Evolutionary conservation across 208 protist species (phyloP), one percentile per base, ranked within the genome.

Genomic region (Paratrypanosoma confusum): DNA sequence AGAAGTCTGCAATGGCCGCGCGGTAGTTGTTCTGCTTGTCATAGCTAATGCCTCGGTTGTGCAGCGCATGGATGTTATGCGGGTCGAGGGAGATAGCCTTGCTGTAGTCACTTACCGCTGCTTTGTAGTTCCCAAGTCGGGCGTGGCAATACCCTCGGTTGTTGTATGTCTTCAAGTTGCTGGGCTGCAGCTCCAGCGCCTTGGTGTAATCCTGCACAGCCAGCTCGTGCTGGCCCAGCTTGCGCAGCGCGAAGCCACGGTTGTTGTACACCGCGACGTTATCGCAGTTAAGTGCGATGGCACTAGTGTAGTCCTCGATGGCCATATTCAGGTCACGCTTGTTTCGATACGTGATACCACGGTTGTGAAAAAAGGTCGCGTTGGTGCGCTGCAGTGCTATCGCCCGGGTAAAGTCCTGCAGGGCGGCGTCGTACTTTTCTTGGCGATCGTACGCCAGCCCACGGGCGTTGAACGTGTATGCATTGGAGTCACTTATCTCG

Each of bases 31-130:
- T 50, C 51, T 89, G 70, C 41, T 95, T 91, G 38, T 87, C 75
- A 42, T 73, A 86, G 40, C 56, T 70, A 33, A 92, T 73, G 29
- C 85, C 85, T 25, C 86, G 73, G 59, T 95, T 95, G 56, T 93
- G 78, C 2, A 70, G 65, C 3, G 82, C 83, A 62, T 94, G 66
- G 2, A 50, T 23, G 55, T 95, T 88, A 20, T 23, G 17, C 1
- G 52, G 39, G 39, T 93, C 78, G 8, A 71, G 43, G 11, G 38
- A 29, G 13, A 95, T 39, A 10, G 90, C 75, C 32, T 51, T 35
- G 11, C 58, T 69, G 57, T 95, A 92, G 49, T 95, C 85, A 11
- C 27, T 21, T 35, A 94, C 69, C 3, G 87, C 84, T 35, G 66
- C 50, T 17, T 71, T 60, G 48, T 85, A 84, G 7, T 65, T 22